Conservation (phyloP, 345 rosid species). For the Aethionema arabicum region DNA sequence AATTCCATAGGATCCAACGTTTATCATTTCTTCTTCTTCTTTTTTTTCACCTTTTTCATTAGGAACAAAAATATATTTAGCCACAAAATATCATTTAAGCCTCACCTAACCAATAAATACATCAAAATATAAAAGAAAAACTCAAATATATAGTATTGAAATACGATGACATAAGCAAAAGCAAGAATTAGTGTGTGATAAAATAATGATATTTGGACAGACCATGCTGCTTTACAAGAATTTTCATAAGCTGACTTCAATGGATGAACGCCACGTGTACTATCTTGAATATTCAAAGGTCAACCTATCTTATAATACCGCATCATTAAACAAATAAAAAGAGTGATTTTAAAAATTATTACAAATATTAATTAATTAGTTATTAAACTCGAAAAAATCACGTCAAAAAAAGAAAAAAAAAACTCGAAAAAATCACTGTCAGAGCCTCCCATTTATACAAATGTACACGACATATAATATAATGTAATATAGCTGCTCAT, state of each 20-base stretch:
- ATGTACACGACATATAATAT: neutral
- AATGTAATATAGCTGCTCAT: neutral
- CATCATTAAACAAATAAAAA: neutral
- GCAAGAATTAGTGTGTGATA: neutral
- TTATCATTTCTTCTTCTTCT: constrained; percentile 6
- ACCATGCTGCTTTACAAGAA: constrained; percentile 38
- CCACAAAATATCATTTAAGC: neutral
- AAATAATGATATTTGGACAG: constrained; percentile 21
- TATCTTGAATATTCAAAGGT: neutral
- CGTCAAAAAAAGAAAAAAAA: too few relatives aligned
- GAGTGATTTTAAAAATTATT: neutral
- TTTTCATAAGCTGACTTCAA: constrained; percentile 13
- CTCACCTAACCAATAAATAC: too few relatives aligned
- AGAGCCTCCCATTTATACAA: too few relatives aligned
- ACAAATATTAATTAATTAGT: too few relatives aligned
- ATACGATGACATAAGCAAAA: constrained; percentile 22
- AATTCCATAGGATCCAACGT: constrained; percentile 38
- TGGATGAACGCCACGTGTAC: constrained; percentile 28
- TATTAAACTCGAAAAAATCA: too few relatives aligned
- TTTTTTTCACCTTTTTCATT: neutral
- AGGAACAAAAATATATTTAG: neutral
- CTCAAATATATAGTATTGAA: neutral
- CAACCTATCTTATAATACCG: constrained; percentile 23
- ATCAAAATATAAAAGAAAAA: neutral
- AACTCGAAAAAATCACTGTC: too few relatives aligned